These are phyloP conservation scores for Thalassiosira livingstoniorum DNA, from an alignment of 352 stramenopile genomes.

Conservation along the genomic window DNA sequence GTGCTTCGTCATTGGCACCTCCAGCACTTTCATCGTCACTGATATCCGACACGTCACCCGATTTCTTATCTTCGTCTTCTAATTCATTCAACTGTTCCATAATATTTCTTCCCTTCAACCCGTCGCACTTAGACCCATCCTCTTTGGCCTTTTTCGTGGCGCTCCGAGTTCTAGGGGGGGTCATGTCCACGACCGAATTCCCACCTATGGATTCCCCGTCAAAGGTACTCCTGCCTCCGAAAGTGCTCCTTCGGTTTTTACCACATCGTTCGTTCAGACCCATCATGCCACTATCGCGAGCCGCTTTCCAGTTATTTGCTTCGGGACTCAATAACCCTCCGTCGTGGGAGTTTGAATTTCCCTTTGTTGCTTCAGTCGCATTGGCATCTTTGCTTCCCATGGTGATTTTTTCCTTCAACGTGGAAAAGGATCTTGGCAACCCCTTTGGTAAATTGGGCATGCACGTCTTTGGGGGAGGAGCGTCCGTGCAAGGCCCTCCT, in stretches of 20 bases:
- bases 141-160: not conserved
- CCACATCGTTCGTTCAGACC: not conserved
- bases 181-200: not conserved
- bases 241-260: too few species aligned
- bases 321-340: not conserved
- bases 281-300: not conserved
- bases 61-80: too few species aligned
- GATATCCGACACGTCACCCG: not conserved
- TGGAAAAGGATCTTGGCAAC: not conserved
- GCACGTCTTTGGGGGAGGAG: not conserved
- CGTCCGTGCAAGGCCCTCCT: conserved; percentile 11
- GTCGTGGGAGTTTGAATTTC: not conserved
- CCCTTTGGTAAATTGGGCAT: not conserved
- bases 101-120: not conserved
- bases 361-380: not conserved
- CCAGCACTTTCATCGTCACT: not conserved
- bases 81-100: conserved; percentile 9
- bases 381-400: not conserved
- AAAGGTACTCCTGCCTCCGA: too few species aligned
- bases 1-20: not conserved
- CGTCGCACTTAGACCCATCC: too few species aligned
- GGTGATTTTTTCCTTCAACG: not conserved
- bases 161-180: not conserved
- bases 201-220: too few species aligned
- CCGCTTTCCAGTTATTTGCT: not conserved